Evolutionary conservation across 768 basidiomycete genomes (phyloP).

Genomic region (Cytidiella melzeri): DNA sequence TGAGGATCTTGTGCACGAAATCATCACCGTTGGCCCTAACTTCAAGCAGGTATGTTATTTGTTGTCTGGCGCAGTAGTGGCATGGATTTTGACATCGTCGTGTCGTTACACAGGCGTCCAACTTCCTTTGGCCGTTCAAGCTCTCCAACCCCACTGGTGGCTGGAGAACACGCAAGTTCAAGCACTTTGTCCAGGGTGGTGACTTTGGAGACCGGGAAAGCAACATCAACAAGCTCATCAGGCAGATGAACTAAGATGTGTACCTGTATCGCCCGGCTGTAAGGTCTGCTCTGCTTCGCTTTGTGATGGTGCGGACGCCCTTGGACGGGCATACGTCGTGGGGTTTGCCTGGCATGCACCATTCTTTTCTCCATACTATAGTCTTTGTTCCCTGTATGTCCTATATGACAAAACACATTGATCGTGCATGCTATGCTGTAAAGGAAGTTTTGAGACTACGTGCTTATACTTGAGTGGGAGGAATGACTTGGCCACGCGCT

Average conservation of each 20-base stretch:
- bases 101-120: conserved; percentile 69
- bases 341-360: conserved; percentile 21
- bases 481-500: background rate
- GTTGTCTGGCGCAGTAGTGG: too few species aligned
- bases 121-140: conserved; percentile 99
- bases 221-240: conserved; percentile 96
- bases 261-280: background rate
- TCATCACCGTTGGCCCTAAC: conserved; percentile 91
- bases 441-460: background rate
- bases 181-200: conserved; percentile 92
- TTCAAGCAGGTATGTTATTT: conserved; percentile 94
- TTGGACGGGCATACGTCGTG: conserved; percentile 10
- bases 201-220: conserved; percentile 96
- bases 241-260: conserved; percentile 76
- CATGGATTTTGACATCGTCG: background rate
- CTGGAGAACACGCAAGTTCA: conserved; percentile 98
- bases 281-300: background rate
- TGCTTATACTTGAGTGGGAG: background rate
- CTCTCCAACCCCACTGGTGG: conserved; percentile 98
- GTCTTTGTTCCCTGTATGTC: conserved; percentile 21
- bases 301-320: conserved; percentile 8
- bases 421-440: conserved; percentile 14
- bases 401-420: conserved; percentile 19
- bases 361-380: conserved; percentile 11
- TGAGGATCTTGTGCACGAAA: conserved; percentile 97